Conservation (phyloP, 306 rosid genomes). For the Rosa lucieae region DNA sequence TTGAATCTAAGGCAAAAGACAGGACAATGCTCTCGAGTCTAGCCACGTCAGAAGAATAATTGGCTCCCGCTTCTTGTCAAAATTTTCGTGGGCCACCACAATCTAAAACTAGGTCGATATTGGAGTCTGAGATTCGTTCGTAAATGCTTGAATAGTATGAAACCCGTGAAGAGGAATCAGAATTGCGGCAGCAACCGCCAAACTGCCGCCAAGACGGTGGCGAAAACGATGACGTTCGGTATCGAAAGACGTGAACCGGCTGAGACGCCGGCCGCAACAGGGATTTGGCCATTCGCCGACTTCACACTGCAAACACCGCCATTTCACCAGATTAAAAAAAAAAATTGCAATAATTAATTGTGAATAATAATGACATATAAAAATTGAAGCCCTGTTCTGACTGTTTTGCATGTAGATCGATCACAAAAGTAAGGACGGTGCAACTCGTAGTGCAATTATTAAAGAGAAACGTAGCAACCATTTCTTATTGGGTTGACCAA, state of each 20-base stretch:
- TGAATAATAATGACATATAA: neutral
- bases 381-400: neutral
- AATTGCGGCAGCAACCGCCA: constrained; percentile 27
- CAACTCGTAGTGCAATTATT: neutral
- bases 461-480: constrained; percentile 11
- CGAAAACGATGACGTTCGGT: constrained; percentile 6
- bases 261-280: constrained; percentile 40
- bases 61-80: constrained; percentile 1
- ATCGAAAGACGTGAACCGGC: constrained; percentile 17
- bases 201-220: constrained; percentile 24
- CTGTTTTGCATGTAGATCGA: neutral
- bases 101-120: neutral
- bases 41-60: neutral
- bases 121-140: neutral
- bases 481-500: neutral
- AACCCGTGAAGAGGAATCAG: neutral
- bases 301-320: constrained; percentile 58
- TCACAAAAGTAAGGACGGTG: neutral
- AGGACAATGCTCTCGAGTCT: neutral
- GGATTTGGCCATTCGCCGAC: constrained; percentile 52
- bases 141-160: neutral
- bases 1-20: neutral
- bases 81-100: neutral
- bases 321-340: neutral
- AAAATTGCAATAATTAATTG: neutral